Percentiles rank a stretch among this genome's conserved stretches.
These are phyloP conservation scores for Epichloe glyceriae DNA, from an alignment of 2,329 filamentous ascomycete genomes.

Conservation along the genomic window DNA sequence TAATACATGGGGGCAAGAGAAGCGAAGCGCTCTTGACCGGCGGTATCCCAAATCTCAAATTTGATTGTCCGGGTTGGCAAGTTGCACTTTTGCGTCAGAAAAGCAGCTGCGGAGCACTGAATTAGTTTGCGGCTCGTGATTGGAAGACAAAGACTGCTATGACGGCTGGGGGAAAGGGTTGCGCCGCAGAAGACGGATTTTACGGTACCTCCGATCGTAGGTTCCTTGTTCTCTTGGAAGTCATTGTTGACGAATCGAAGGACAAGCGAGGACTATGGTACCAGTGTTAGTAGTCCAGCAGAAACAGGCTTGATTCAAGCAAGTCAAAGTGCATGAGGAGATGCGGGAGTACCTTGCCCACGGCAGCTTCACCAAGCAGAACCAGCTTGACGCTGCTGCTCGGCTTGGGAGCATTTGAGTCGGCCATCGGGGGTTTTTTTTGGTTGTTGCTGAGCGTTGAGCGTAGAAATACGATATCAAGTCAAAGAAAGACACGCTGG, in stretches of 20 bases:
- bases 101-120: constrained; percentile 53
- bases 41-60: constrained; percentile 97
- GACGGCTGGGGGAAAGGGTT: not conserved
- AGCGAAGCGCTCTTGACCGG: constrained; percentile 93
- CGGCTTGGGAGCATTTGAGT: constrained; percentile 66
- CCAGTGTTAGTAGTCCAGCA: constrained; percentile 14
- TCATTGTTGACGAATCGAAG: constrained; percentile 99
- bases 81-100: constrained; percentile 97
- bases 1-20: constrained; percentile 99
- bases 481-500: not conserved
- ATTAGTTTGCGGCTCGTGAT: not conserved
- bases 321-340: not conserved
- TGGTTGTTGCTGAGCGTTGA: not conserved
- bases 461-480: not conserved
- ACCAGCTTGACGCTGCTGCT: constrained; percentile 99
- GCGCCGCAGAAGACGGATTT: constrained; percentile 3
- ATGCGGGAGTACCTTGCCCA: constrained; percentile 69
- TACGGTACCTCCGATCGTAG: constrained; percentile 82
- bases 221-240: constrained; percentile 99
- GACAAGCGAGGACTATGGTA: constrained; percentile 75
- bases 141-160: not conserved
- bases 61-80: constrained; percentile 85
- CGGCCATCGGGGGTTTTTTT: constrained; percentile 20
- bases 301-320: not conserved
- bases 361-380: constrained; percentile 89